Evolutionary conservation across 768 basidiomycete genomes (phyloP).

Genomic region (Leccinum broughii): DNA sequence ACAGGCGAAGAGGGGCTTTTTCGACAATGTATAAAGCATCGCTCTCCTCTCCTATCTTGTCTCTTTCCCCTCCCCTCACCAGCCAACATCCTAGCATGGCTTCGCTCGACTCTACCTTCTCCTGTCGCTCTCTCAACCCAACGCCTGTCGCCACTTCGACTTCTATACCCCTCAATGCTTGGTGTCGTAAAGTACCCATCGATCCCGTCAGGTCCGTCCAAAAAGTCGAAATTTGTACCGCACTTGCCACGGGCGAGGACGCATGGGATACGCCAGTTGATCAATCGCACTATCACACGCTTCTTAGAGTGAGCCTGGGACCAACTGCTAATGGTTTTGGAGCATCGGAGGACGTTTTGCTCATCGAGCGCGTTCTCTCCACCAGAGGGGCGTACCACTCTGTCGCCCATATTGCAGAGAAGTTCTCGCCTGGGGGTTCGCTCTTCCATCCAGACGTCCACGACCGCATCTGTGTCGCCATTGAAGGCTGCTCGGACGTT

Average conservation of each 20-base stretch:
- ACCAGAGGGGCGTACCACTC: slow-evolving; percentile 5
- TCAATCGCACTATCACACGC: not conserved
- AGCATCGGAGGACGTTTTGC: not conserved
- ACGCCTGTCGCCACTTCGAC: too few species aligned
- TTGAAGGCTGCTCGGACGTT: not conserved
- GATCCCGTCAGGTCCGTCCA: not conserved
- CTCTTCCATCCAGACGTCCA: slow-evolving; percentile 15
- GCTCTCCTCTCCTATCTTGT: too few species aligned
- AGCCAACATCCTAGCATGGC: too few species aligned
- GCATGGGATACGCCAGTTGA: not conserved
- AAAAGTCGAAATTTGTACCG: not conserved
- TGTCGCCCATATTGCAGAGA: slow-evolving; percentile 1
- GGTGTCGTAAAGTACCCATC: not conserved
- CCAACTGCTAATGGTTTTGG: not conserved
- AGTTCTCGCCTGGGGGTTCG: not conserved
- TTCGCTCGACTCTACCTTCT: too few species aligned
- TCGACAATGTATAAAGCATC: too few species aligned
- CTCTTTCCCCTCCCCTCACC: too few species aligned
- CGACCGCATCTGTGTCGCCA: slow-evolving; percentile 6
- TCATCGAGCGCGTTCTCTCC: slow-evolving; percentile 22
- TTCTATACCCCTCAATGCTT: not conserved
- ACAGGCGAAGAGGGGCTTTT: not conserved
- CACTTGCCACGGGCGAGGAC: not conserved
- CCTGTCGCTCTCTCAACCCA: too few species aligned
- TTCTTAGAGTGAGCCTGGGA: not conserved